Evolutionary conservation across 2,329 filamentous ascomycete species (phyloP).

Genomic region (Purpureocillium takamizusanense): DNA sequence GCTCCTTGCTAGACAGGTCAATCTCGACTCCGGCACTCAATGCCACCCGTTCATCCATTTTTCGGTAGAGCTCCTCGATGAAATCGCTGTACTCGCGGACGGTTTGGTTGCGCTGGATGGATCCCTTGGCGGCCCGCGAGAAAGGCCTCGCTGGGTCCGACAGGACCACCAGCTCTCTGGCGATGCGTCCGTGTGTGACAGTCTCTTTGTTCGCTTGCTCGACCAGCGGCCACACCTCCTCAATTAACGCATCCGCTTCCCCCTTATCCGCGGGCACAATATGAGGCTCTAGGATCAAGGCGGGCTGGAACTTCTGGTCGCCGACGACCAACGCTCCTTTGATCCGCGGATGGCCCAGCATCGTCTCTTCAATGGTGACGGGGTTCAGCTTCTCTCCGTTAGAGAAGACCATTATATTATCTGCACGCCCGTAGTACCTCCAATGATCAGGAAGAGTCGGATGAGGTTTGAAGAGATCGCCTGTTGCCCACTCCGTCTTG

Average conservation of each 20-base stretch:
- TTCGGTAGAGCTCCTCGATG: constrained; percentile 31
- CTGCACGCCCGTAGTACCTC: constrained; percentile 25
- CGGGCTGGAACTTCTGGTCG: constrained; percentile 33
- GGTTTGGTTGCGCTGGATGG: constrained; percentile 30
- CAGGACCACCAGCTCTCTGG: constrained; percentile 27
- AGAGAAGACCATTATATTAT: constrained; percentile 32
- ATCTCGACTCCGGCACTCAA: constrained; percentile 2
- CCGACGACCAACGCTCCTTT: constrained; percentile 30
- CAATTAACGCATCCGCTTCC: constrained; percentile 22
- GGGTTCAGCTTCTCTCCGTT: constrained; percentile 35
- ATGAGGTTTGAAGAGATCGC: constrained; percentile 32
- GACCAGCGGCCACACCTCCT: constrained; percentile 33
- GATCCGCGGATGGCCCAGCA: constrained; percentile 19
- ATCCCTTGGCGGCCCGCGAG: constrained; percentile 33
- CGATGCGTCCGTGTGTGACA: constrained; percentile 36
- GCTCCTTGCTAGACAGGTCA: constrained; percentile 12
- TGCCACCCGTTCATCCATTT: constrained; percentile 6
- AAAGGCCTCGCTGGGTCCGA: constrained; percentile 32
- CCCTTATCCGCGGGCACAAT: constrained; percentile 14
- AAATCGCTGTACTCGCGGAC: constrained; percentile 31
- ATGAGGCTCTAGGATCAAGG: constrained; percentile 36
- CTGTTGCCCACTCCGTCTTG: constrained; percentile 29
- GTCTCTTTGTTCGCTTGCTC: constrained; percentile 32
- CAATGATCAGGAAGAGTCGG: constrained; percentile 21
- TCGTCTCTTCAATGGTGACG: constrained; percentile 21